Conservation (phyloP, 768 basidiomycete genomes). For the Leccinum subtestaceum region DNA sequence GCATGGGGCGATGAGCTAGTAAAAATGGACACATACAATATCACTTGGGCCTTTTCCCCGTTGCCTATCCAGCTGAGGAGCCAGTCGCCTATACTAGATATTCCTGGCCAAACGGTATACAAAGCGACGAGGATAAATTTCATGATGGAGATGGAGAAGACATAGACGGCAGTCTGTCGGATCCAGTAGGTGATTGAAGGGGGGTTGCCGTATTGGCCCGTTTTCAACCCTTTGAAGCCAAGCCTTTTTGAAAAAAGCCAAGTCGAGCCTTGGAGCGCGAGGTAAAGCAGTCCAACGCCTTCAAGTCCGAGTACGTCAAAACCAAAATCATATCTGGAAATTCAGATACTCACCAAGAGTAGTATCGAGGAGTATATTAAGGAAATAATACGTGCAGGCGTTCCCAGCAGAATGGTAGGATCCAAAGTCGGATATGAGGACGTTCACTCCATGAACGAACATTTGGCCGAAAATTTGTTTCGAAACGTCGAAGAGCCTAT, state of each 20-base stretch:
- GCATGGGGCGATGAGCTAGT: not conserved
- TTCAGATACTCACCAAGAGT: conserved; percentile 56
- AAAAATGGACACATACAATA: conserved; percentile 58
- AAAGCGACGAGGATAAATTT: conserved; percentile 84
- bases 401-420: conserved; percentile 71
- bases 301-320: conserved; percentile 7
- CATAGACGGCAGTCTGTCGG: conserved; percentile 79
- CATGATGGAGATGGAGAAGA: conserved; percentile 80
- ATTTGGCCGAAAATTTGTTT: conserved; percentile 88
- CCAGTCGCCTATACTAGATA: conserved; percentile 83
- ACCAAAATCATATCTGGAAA: not conserved
- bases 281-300: conserved; percentile 81
- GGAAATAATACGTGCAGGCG: conserved; percentile 89
- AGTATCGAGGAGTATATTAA: conserved; percentile 84
- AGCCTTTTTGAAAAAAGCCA: conserved; percentile 62
- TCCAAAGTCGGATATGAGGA: conserved; percentile 74
- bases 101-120: conserved; percentile 64
- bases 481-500: conserved; percentile 87
- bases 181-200: conserved; percentile 71
- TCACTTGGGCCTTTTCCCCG: conserved; percentile 67
- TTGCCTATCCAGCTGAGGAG: conserved; percentile 74
- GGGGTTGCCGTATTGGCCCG: conserved; percentile 86
- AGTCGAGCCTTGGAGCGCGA: conserved; percentile 63
- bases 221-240: conserved; percentile 72
- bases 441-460: conserved; percentile 77